phyloP scores from a whole-genome alignment of 169 alveolate species.

The Plasmodium cynomolgi region DNA sequence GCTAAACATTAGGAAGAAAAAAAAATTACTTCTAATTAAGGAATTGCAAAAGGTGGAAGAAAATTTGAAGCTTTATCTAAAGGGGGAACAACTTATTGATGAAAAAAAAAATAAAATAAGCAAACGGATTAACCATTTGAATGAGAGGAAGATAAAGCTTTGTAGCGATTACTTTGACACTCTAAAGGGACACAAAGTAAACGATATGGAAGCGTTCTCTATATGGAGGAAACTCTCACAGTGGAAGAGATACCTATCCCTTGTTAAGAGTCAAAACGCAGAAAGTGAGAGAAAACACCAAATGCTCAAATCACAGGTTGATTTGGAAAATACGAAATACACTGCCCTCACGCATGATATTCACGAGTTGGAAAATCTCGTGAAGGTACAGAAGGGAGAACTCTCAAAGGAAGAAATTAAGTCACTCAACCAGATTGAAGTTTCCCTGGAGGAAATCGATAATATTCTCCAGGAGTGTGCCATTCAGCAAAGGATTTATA shows the following conservation, averaged over 20 bases:
- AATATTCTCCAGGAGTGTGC: constrained; percentile 75
- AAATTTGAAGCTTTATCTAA: not conserved
- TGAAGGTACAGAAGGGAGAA: constrained; percentile 69
- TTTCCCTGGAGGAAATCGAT: constrained; percentile 77
- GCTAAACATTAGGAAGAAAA: constrained; percentile 69
- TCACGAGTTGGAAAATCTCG: constrained; percentile 58
- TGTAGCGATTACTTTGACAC: constrained; percentile 28
- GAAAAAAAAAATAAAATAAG: constrained; percentile 55
- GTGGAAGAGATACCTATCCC: constrained; percentile 43
- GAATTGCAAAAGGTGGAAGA: constrained; percentile 69
- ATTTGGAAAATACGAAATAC: constrained; percentile 71
- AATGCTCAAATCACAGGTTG: constrained; percentile 35
- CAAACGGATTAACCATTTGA: constrained; percentile 37
- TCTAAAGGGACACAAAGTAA: constrained; percentile 51
- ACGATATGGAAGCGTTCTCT: constrained; percentile 34
- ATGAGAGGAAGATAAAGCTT: constrained; percentile 71
- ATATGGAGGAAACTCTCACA: constrained; percentile 11
- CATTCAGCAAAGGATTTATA: constrained; percentile 76
- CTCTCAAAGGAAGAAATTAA: constrained; percentile 52
- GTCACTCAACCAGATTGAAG: constrained; percentile 52
- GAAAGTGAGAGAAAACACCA: constrained; percentile 70
- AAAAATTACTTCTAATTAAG: constrained; percentile 41
- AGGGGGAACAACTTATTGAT: constrained; percentile 68
- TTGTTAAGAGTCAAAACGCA: constrained; percentile 26
- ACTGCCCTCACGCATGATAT: constrained; percentile 48